These are phyloP conservation scores for Alternaria sp. DNA, from an alignment of 2,329 filamentous ascomycete genomes.

Conservation along the genomic window DNA sequence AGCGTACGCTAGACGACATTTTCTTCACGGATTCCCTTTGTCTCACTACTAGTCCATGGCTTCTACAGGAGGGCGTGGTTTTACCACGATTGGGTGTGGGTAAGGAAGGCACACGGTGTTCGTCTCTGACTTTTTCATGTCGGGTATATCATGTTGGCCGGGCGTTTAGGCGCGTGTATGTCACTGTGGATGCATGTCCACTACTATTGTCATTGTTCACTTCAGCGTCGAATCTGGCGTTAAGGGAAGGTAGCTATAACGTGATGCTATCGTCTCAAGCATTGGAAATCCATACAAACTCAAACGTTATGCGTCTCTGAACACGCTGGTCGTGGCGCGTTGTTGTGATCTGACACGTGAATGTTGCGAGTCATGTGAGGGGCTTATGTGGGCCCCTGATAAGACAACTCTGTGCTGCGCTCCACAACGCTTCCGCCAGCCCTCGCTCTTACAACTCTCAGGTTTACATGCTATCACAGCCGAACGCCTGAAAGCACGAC, in stretches of 20 bases:
- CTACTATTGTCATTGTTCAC: slow-evolving; percentile 16
- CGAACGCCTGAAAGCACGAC: not conserved
- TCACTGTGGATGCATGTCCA: slow-evolving; percentile 6
- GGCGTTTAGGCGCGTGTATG: slow-evolving; percentile 35
- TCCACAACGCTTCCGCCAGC: not conserved
- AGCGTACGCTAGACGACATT: slow-evolving; percentile 18
- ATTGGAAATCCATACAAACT: slow-evolving; percentile 31
- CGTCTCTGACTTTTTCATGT: slow-evolving; percentile 22
- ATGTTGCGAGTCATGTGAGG: slow-evolving; percentile 17
- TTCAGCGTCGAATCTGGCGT: slow-evolving; percentile 14
- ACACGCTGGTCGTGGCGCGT: slow-evolving; percentile 18
- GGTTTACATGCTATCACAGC: not conserved
- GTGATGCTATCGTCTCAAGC: slow-evolving; percentile 30
- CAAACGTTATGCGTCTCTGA: slow-evolving; percentile 19
- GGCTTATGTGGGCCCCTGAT: slow-evolving; percentile 2
- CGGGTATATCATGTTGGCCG: slow-evolving; percentile 34
- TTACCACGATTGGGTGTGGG: slow-evolving; percentile 11
- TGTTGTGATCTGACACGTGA: slow-evolving; percentile 23
- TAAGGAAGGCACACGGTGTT: slow-evolving; percentile 26
- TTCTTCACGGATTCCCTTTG: slow-evolving; percentile 26
- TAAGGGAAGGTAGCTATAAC: slow-evolving; percentile 28
- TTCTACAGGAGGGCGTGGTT: slow-evolving; percentile 17
- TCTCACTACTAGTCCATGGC: slow-evolving; percentile 30
- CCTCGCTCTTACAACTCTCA: not conserved
- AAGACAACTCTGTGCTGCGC: slow-evolving; percentile 1